These are phyloP conservation scores for Tarenaya hassleriana DNA, from an alignment of 345 rosid species.

Conservation along the genomic window DNA sequence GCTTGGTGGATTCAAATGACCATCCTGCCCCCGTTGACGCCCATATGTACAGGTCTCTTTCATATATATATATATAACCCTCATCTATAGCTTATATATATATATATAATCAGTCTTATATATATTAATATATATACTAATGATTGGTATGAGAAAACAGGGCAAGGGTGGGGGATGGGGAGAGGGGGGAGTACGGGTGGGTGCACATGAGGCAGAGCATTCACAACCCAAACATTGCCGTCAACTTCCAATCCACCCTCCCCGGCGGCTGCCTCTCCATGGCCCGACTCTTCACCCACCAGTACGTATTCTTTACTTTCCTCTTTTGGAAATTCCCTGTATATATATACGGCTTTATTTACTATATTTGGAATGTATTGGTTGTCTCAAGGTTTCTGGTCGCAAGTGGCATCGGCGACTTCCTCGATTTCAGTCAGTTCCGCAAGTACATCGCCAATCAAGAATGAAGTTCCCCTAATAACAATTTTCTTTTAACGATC, in stretches of 20 bases:
- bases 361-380: no score
- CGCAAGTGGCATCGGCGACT: no score
- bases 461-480: no score
- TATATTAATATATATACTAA: background rate
- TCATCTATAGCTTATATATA: background rate
- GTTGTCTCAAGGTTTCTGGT: no score
- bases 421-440: no score
- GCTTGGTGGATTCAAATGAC: conserved; percentile 78
- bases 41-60: conserved; percentile 67
- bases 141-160: conserved; percentile 27
- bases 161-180: conserved; percentile 52
- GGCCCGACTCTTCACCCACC: conserved; percentile 47
- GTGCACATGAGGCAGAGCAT: conserved; percentile 82
- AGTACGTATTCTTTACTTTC: background rate
- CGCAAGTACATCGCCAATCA: no score
- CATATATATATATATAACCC: background rate
- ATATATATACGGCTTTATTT: background rate
- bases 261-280: conserved; percentile 63
- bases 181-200: conserved; percentile 69
- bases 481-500: no score
- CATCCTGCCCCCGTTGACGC: conserved; percentile 73
- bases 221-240: conserved; percentile 83
- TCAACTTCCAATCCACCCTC: conserved; percentile 65
- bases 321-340: no score
- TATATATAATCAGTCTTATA: background rate